A percentile compares a stretch with the other conserved stretches of the same genome.
phyloP scores from a whole-genome alignment of 2,329 filamentous ascomycete species.

The Epichloe festucae region DNA sequence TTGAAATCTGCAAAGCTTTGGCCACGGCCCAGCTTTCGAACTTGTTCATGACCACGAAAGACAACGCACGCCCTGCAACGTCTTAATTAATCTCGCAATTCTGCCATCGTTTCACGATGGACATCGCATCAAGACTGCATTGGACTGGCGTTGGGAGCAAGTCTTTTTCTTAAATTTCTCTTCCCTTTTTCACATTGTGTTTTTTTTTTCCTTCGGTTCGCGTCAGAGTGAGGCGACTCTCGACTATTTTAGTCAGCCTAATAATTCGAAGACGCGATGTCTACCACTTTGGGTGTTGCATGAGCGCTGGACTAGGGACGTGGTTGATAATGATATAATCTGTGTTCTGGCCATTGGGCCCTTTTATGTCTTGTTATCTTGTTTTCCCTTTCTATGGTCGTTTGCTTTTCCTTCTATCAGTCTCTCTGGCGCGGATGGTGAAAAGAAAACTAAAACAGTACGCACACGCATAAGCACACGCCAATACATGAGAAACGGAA shows the following conservation, averaged over 20 bases:
- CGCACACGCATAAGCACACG: no score
- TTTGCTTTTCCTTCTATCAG: no score
- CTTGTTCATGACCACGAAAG: background rate
- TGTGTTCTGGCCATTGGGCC: background rate
- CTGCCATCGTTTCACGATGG: background rate
- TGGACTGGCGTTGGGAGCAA: slow-evolving; percentile 4
- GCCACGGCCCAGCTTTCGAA: background rate
- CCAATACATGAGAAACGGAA: no score
- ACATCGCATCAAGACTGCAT: slow-evolving; percentile 6
- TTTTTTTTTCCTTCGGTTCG: background rate
- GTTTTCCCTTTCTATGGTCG: no score
- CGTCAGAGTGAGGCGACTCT: no score
- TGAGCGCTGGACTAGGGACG: background rate
- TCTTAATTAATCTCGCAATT: background rate
- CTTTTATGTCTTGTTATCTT: background rate
- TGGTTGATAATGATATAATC: background rate
- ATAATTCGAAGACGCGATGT: background rate
- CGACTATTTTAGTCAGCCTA: background rate
- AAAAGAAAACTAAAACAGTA: no score
- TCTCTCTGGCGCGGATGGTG: no score
- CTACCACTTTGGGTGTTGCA: background rate
- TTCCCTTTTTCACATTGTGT: background rate
- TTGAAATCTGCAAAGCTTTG: slow-evolving; percentile 1
- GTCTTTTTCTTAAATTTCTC: background rate
- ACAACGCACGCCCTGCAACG: background rate